Base-by-base conservation (phyloP, 2,329 filamentous ascomycete genomes). In the Penicillium thymicola region DNA sequence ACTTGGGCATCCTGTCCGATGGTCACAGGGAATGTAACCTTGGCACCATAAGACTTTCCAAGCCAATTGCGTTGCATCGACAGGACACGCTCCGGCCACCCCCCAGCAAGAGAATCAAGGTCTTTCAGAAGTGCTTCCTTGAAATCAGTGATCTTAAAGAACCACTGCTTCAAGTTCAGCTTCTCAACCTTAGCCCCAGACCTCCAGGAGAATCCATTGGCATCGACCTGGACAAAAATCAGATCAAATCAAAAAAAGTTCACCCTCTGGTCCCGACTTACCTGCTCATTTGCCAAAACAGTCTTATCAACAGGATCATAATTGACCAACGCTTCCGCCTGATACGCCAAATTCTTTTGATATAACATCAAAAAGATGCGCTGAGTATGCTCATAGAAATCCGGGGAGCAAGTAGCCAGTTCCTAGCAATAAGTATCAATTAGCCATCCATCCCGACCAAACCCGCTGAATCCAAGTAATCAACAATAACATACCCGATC, bases 231-330 rank as follows among this genome's bases (percentile, higher is more conserved):
- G 0, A 41, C 36, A 37, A 18, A 36, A 42, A 42, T 61, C 11
- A 61, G 59, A 32, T 5, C 18, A 45, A 49, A 54, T 42, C 21
- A 38, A 28, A 7, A 38, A 28, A 7, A 23, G 27, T 16, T 16
- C 2, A 21, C 21, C 18, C 42, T 28, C 28, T 27, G 37, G 34
- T 57, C 44, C 11, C 18, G 23, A 45, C 37, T 59, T 57, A 76
- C 74, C 75, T 96, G 92, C 74, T 96, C 92, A 70, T 96, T 96
- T 11, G 92, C 92, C 57, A 96, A 79, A 16, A 96, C 92, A 0
- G 92, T 96, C 70, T 89, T 87, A 70, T 96, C 92, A 28, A 96
- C 82, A 1, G 92, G 92, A 64, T 96, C 92, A 76, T 90, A 96
- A 74, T 96, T 96, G 65, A 96, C 92, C 60, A 92, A 76, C 21